Base-by-base conservation (phyloP, 2,329 filamentous ascomycete species). In the Epicoccum sorghinum region DNA sequence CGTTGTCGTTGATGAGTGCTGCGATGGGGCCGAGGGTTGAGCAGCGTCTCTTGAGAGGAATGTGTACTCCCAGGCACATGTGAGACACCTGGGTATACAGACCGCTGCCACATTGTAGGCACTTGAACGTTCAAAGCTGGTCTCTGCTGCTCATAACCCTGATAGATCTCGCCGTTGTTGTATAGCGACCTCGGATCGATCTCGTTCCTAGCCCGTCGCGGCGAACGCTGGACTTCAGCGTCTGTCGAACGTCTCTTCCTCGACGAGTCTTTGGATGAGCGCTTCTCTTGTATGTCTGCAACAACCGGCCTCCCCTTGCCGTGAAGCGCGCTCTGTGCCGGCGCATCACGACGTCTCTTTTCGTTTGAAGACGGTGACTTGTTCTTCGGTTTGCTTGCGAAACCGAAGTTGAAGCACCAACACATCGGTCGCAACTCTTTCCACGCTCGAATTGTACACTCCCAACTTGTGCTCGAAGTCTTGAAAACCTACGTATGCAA, bases 11-110 rank as follows among this genome's bases (percentile, higher is more conserved):
- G 61, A 32, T 69, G 69, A 39, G 62, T 66, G 39, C 66, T 71
- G 39, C 72, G 60, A 40, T 73, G 66, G 27, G 71, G 71, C n/a
- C 70, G 68, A 7, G 72, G 72, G 29, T 75, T 73, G 36, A 75
- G 53, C 2, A 75, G 57, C 47, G 66, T 69, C 50, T 75, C 72
- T 30, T 73, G 66, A 0, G 72, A 75, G 1, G 70, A 71, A 24
- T 68, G 63, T 7, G 46, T 52, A 46, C 61, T 71, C 33, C 46
- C 59, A 12, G 64, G 55, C 25, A 62, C 61, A 22, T 53, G 30
- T 6, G 14, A n/a, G 35, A 24, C 29, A 32, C 48, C 62, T 4
- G 65, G 58, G 18, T 64, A 61, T 14, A 66, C 63, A 8, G 66
- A 44, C 25, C 67, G 69, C 42, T 72, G 58, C 65, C 70, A 70